Evolutionary conservation across 1,284 basidiomycete genomes (phyloP).

Genomic region (Cutaneotrichosporon daszewskae): DNA sequence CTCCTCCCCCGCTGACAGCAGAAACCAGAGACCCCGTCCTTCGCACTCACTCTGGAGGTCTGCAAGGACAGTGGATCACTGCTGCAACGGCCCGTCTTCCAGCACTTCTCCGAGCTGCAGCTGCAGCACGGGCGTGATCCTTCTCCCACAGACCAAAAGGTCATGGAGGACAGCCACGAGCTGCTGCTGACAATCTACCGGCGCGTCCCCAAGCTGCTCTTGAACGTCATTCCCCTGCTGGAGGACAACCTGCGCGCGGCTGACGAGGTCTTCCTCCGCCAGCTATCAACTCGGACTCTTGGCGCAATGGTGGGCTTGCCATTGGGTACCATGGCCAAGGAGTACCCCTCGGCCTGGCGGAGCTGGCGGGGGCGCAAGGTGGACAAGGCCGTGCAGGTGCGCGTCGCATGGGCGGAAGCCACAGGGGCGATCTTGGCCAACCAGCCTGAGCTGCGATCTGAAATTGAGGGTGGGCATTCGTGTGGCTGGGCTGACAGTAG

Average conservation of each 20-base stretch:
- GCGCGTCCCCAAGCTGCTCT: slow-evolving; percentile 71
- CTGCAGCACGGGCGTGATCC: slow-evolving; percentile 52
- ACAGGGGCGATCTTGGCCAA: slow-evolving; percentile 59
- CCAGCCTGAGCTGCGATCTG: slow-evolving; percentile 62
- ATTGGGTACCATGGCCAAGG: slow-evolving; percentile 68
- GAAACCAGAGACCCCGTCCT: slow-evolving; percentile 69
- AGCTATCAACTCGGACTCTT: slow-evolving; percentile 73
- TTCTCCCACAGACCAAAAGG: slow-evolving; percentile 54
- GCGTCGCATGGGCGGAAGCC: slow-evolving; percentile 73
- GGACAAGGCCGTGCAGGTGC: slow-evolving; percentile 67
- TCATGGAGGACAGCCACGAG: slow-evolving; percentile 59
- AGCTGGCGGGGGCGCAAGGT: slow-evolving; percentile 74
- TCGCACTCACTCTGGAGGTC: slow-evolving; percentile 79
- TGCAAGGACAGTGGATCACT: slow-evolving; percentile 79
- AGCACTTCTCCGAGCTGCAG: slow-evolving; percentile 86
- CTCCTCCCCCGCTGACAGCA: slow-evolving; percentile 32
- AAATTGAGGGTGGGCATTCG: slow-evolving; percentile 71
- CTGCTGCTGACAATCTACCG: slow-evolving; percentile 80
- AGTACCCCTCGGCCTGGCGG: slow-evolving; percentile 79
- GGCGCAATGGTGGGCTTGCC: slow-evolving; percentile 69
- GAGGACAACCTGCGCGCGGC: slow-evolving; percentile 84
- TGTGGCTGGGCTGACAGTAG: slow-evolving; percentile 48
- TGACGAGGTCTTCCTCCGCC: slow-evolving; percentile 61
- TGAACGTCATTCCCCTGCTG: slow-evolving; percentile 86
- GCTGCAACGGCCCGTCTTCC: slow-evolving; percentile 80